phyloP scores from a whole-genome alignment of 2,329 filamentous ascomycete species.

The Biscogniauxia marginata region DNA sequence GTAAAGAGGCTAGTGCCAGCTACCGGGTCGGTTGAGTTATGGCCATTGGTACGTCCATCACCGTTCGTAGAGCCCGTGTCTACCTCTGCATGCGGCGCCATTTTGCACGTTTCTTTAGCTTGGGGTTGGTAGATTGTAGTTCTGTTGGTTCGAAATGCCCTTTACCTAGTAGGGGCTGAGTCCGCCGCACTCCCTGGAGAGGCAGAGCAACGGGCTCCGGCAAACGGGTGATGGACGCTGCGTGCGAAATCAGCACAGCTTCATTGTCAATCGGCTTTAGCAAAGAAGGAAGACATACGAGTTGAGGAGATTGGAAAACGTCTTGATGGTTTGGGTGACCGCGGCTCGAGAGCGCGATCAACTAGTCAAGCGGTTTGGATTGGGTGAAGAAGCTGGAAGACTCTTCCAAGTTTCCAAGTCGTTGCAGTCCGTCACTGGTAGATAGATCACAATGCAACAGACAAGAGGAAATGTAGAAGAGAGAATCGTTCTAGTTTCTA shows the following conservation, averaged over 20 bases:
- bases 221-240: constrained; percentile 93
- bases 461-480: background rate
- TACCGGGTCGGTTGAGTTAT: constrained; percentile 26
- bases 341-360: constrained; percentile 58
- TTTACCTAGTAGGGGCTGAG: constrained; percentile 59
- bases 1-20: constrained; percentile 69
- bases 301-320: constrained; percentile 98
- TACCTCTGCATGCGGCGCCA: constrained; percentile 88
- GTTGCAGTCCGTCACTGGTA: background rate
- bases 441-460: background rate
- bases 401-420: background rate
- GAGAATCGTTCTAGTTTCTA: background rate
- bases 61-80: constrained; percentile 57
- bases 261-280: constrained; percentile 1
- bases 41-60: constrained; percentile 50
- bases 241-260: constrained; percentile 15
- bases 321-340: constrained; percentile 74
- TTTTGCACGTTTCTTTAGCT: constrained; percentile 43
- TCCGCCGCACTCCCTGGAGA: constrained; percentile 80
- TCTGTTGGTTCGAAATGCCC: constrained; percentile 26
- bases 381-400: background rate
- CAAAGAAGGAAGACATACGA: constrained; percentile 63
- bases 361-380: constrained; percentile 19
- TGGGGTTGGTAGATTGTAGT: constrained; percentile 21
- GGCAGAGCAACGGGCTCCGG: constrained; percentile 91